Base-by-base conservation (phyloP, 140 eudicot genomes). In the Stevia rebaudiana region DNA sequence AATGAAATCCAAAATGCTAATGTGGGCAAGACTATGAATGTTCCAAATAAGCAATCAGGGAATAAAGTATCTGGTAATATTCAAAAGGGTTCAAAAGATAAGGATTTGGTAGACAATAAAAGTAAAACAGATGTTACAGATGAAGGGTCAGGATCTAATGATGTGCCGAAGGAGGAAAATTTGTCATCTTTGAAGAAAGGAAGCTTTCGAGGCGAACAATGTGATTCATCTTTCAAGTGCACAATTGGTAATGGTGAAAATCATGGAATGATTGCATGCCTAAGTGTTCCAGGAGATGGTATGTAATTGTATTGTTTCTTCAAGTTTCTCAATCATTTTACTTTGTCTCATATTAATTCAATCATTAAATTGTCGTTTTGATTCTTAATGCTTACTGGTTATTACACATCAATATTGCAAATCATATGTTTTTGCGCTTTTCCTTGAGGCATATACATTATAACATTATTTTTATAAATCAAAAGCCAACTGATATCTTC, bases 241-340 rank as follows among this genome's bases (percentile, higher is more conserved):
- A 82, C 75, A 24, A 68, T 75, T 60, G 71, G 51, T 40, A 52
- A 52, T 2, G 86, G 61, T 19, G 77, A 79, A 49, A 78, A 54
- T 63, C 75, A 81, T 49, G 79, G 77, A 31, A 67, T 89, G 79
- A 77, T 86, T 77, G 97, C 97, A 5, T 89, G 97, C 44, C 67
- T 89, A 60, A 81, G 85, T 75, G 97, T 89, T 83, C 94, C 97
- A 0, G 97, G 97, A 49, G 81, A 89, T 68, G 97, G 97, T 89
- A 79, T 4, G 78, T 67, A 24, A 40, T 36, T 4, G 78, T 67
- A 24, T 47, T 36, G 2, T 28, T 67, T 36, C 11, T 73, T 36
- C 35, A 21, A 68, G 11, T 63, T 31, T 22, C 7, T 59, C 24
- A 21, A 18, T 64, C 58, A 10, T 41, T 73, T 33, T 65, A 33